Percentiles rank a stretch among this genome's conserved stretches.
Conservation (phyloP, 2,329 filamentous ascomycete species). For the Calonectria multiphialidica region DNA sequence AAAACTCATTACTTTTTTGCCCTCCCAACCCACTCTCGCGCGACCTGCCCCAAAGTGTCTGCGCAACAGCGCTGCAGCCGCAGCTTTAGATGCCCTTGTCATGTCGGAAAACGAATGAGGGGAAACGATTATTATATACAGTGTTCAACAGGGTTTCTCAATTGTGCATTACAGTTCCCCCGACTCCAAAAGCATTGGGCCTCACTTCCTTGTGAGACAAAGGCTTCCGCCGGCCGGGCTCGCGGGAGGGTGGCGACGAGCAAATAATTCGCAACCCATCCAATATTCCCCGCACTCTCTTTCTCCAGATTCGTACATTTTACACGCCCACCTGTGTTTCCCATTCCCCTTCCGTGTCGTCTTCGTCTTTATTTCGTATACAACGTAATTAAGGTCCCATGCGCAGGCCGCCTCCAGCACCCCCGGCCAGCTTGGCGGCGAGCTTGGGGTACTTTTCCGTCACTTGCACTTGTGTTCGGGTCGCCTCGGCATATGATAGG, state of each 20-base stretch:
- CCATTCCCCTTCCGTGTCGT: conserved; percentile 22
- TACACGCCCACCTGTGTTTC: conserved; percentile 36
- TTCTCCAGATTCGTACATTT: conserved; percentile 43
- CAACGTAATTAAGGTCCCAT: conserved; percentile 47
- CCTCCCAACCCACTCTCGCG: conserved; percentile 3
- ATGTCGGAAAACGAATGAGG: conserved; percentile 31
- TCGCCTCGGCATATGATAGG: conserved; percentile 96
- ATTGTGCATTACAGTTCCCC: conserved; percentile 45
- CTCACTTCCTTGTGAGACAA: conserved; percentile 40
- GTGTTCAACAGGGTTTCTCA: conserved; percentile 40
- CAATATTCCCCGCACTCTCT: conserved; percentile 21
- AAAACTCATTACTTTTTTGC: conserved; percentile 15
- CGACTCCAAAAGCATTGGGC: conserved; percentile 42
- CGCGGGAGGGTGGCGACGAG: conserved; percentile 13
- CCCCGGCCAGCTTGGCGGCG: conserved; percentile 72
- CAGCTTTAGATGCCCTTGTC: conserved; percentile 28
- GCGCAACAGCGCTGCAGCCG: conserved; percentile 24
- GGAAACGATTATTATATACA: conserved; percentile 48
- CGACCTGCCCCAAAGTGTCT: conserved; percentile 34
- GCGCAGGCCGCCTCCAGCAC: conserved; percentile 50
- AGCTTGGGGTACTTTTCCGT: conserved; percentile 89
- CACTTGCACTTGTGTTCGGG: conserved; percentile 93
- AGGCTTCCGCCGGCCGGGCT: conserved; percentile 31
- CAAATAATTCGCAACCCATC: conserved; percentile 25
- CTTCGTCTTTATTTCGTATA: conserved; percentile 38